These are phyloP conservation scores for Paraurostyla sp. DNA, from an alignment of 73 alveolate species.

Conservation along the genomic window DNA sequence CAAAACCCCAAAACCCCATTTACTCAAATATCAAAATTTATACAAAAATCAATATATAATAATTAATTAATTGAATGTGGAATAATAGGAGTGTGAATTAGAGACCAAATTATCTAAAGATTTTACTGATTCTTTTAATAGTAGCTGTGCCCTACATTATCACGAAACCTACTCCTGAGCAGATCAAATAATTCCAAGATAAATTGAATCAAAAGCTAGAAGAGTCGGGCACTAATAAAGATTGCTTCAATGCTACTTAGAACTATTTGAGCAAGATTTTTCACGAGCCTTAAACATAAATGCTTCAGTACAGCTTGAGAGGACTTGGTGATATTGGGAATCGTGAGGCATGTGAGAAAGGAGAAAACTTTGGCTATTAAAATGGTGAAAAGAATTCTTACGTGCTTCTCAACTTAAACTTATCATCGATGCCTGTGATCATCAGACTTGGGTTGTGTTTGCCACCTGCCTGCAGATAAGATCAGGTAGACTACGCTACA, in stretches of 20 bases:
- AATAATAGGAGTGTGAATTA: not conserved
- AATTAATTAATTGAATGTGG: too few species aligned
- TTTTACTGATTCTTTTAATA: not conserved
- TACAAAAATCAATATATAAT: too few species aligned
- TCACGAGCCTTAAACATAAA: not conserved
- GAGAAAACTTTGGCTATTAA: not conserved
- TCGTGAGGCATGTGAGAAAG: slow-evolving; percentile 17
- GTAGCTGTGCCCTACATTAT: not conserved
- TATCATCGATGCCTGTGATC: slow-evolving; percentile 16
- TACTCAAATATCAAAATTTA: not conserved
- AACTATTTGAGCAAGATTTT: not conserved
- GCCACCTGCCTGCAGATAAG: slow-evolving; percentile 18
- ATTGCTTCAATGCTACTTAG: not conserved
- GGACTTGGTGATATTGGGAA: slow-evolving; percentile 49
- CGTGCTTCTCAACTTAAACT: slow-evolving; percentile 13
- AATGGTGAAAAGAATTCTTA: not conserved
- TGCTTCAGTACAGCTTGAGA: slow-evolving; percentile 15
- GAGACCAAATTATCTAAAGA: not conserved
- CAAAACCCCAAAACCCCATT: too few species aligned
- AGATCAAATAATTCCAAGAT: not conserved
- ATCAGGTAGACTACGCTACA: not conserved
- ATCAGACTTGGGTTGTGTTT: slow-evolving; percentile 46
- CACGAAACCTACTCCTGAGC: not conserved
- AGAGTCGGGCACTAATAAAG: not conserved
- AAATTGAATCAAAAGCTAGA: not conserved